Base-by-base conservation (phyloP, 164 flowering plant genomes). In the Magnolia kwangsiensis region DNA sequence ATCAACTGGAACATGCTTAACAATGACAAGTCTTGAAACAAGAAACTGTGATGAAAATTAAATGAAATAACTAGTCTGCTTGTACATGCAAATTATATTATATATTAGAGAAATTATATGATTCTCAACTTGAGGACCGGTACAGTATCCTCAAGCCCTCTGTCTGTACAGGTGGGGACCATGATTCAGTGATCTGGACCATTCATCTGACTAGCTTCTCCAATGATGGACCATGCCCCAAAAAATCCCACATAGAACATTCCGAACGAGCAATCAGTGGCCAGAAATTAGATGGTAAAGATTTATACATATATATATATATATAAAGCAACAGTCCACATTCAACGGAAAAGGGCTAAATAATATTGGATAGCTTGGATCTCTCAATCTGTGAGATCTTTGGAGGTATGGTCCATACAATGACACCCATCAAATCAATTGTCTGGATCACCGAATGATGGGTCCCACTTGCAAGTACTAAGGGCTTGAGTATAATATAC, bases 1-100 rank as follows among this genome's bases (percentile, higher is more conserved):
- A 72, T 9, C 21, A 61, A 69, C 21, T n/a, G 37, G n/a, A 9
- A 59, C 63, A 61, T 8, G 19, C 50, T 13, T 13, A 11, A 74
- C 72, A n/a, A 50, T 69, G 55, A 10, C 10, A 78, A 73, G 61
- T 49, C 11, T 20, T 65, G 64, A 67, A 61, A 50, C 31, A 68
- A 58, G 29, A n/a, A 65, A 64, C 50, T 8, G 19, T 49, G n/a
- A 77, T 49, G 64, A 31, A 76, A 58, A 80, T 55, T 71, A 45
- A 63, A 29, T 18, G 71, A 66, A 71, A 67, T 16, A 73, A 73
- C 4, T 37, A 50, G 18, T 68, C 51, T 69, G 58, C 27, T 16
- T 61, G 65, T 63, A 18, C 65, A 18, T 16, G 10, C 13, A 0
- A 24, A 21, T 66, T 66, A 66, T 14, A 29, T 13, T 70, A 49